phyloP scores from a whole-genome alignment of 352 stramenopile species.

The Thraustochytrium striatum region DNA sequence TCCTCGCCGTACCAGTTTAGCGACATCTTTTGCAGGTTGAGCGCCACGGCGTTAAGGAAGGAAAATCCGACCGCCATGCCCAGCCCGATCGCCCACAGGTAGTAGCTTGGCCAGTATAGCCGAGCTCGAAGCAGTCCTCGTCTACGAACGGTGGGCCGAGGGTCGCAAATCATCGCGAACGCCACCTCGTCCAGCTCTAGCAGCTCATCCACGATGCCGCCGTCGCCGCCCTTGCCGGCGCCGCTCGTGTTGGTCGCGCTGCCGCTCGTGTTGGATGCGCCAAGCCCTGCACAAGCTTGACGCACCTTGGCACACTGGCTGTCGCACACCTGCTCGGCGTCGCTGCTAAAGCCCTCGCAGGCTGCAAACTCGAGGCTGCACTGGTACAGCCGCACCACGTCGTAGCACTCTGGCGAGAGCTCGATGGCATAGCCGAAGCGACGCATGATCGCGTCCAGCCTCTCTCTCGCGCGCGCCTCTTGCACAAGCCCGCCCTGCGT shows the following conservation, averaged over 20 bases:
- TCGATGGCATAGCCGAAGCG: conserved; percentile 3
- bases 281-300: too few relatives aligned
- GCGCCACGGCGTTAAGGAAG: conserved; percentile 77
- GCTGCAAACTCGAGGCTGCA: conserved; percentile 14
- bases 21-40: conserved; percentile 82
- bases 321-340: conserved; percentile 3
- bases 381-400: conserved; percentile 19
- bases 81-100: conserved; percentile 77
- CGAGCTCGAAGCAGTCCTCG: conserved; percentile 29
- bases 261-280: too few relatives aligned
- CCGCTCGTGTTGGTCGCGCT: neutral
- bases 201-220: neutral
- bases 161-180: conserved; percentile 16
- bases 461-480: neutral
- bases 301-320: conserved; percentile 3
- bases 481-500: conserved; percentile 10
- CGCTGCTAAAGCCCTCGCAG: conserved; percentile 32
- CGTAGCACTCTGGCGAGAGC: conserved; percentile 1
- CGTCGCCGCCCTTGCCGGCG: neutral
- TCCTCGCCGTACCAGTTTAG: conserved; percentile 69
- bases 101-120: conserved; percentile 48
- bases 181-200: neutral
- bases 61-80: conserved; percentile 78
- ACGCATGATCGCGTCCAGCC: neutral
- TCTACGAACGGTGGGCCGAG: neutral